Conservation (phyloP, 176 grass and related monocot genomes). For the Rhynchospora tenuis region DNA sequence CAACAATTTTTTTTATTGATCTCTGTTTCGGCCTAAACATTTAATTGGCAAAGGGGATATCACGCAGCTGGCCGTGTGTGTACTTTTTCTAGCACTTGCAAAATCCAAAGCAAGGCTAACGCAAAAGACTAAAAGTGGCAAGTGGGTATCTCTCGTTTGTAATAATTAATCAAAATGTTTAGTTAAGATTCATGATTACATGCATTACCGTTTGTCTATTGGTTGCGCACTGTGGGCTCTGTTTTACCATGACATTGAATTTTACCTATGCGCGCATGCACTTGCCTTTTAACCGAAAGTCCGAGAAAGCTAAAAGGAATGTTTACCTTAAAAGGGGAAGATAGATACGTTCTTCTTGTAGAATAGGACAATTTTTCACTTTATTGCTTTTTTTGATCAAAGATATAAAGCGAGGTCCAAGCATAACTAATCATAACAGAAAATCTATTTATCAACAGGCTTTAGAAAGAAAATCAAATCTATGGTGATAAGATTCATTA, state of each 20-base stretch:
- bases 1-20: too few species aligned
- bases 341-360: neutral
- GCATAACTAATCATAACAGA: neutral
- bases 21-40: too few species aligned
- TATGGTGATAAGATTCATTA: neutral
- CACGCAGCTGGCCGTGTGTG: neutral
- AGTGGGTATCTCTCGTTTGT: neutral
- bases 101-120: neutral
- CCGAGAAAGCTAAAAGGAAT: neutral
- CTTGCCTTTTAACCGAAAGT: constrained; percentile 15
- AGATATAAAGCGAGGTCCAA: neutral
- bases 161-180: neutral
- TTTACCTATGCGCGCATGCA: constrained; percentile 1
- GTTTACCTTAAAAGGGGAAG: constrained; percentile 5
- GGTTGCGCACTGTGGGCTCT: neutral
- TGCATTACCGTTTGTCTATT: neutral
- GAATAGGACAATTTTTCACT: constrained; percentile 15
- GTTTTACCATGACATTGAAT: neutral
- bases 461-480: neutral
- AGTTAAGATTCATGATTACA: constrained; percentile 7
- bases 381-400: constrained; percentile 1
- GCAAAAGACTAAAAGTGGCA: neutral
- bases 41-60: neutral
- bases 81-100: neutral
- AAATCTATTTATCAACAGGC: neutral